phyloP scores from a whole-genome alignment of 179 eudicot species.

The Kewa caespitosa region DNA sequence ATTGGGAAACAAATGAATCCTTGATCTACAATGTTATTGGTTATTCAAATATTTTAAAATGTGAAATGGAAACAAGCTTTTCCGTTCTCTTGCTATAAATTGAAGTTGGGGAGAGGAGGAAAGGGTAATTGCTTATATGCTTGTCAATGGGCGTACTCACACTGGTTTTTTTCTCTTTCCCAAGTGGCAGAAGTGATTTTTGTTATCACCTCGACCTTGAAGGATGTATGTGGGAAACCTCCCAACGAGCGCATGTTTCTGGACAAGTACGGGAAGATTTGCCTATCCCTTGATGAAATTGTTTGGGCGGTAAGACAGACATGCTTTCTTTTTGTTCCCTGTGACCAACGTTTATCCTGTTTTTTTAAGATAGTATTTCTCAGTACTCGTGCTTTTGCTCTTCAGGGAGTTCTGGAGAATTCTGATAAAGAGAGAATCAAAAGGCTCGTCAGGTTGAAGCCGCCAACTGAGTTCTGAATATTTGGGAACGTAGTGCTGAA shows the following conservation, averaged over 20 bases:
- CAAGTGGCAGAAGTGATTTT: constrained; percentile 84
- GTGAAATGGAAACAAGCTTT: neutral
- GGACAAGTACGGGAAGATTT: constrained; percentile 92
- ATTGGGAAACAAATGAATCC: neutral
- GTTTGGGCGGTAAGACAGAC: constrained; percentile 73
- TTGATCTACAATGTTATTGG: neutral
- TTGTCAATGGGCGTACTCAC: neutral
- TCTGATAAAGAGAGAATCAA: constrained; percentile 52
- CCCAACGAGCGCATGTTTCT: constrained; percentile 92
- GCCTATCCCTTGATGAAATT: constrained; percentile 93
- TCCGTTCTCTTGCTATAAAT: neutral
- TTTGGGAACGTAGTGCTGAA: neutral
- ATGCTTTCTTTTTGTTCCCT: neutral
- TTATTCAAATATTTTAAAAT: neutral
- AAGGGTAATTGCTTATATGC: neutral
- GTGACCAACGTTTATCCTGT: neutral
- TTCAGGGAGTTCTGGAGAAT: constrained; percentile 50
- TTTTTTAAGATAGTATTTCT: neutral
- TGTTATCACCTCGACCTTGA: constrained; percentile 72
- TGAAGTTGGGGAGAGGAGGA: neutral
- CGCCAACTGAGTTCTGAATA: constrained; percentile 45
- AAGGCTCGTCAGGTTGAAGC: constrained; percentile 51
- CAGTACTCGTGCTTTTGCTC: neutral
- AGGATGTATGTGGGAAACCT: constrained; percentile 90
- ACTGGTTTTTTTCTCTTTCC: constrained; percentile 18